Evolutionary conservation across 768 basidiomycete genomes (phyloP).

Genomic region (Neoboletus magnificus): DNA sequence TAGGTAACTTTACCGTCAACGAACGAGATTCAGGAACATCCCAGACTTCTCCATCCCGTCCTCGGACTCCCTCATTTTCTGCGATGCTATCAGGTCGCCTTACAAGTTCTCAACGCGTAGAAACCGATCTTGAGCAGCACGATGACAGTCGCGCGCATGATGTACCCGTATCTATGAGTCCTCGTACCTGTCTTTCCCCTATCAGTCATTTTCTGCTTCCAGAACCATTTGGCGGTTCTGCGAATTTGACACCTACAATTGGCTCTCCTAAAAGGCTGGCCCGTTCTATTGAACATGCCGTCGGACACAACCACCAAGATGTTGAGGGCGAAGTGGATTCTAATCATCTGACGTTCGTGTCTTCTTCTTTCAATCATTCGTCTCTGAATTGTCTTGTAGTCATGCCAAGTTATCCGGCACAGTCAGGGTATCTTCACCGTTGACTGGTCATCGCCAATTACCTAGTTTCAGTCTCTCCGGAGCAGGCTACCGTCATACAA

Average conservation of each 20-base stretch:
- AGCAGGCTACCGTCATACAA: neutral
- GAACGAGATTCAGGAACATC: neutral
- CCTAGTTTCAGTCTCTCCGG: neutral
- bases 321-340: neutral
- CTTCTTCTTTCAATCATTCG: neutral
- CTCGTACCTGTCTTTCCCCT: conserved; percentile 16
- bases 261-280: neutral
- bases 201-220: conserved; percentile 12
- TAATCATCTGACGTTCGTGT: conserved; percentile 11
- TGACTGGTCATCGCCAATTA: conserved; percentile 5
- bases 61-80: neutral
- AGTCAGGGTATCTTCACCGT: conserved; percentile 11
- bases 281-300: neutral
- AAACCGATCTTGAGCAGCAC: neutral
- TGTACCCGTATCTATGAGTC: neutral
- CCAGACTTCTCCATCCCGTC: neutral
- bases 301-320: neutral
- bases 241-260: neutral
- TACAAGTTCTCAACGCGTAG: conserved; percentile 1
- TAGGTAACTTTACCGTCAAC: neutral
- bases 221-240: conserved; percentile 3
- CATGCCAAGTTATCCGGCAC: neutral
- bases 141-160: neutral
- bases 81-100: neutral
- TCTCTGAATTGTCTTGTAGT: conserved; percentile 12